Evolutionary conservation across 805 yeast species (phyloP), one percentile per base, ranked within the genome.

Genomic region (Metschnikowia drakensbergensis): DNA sequence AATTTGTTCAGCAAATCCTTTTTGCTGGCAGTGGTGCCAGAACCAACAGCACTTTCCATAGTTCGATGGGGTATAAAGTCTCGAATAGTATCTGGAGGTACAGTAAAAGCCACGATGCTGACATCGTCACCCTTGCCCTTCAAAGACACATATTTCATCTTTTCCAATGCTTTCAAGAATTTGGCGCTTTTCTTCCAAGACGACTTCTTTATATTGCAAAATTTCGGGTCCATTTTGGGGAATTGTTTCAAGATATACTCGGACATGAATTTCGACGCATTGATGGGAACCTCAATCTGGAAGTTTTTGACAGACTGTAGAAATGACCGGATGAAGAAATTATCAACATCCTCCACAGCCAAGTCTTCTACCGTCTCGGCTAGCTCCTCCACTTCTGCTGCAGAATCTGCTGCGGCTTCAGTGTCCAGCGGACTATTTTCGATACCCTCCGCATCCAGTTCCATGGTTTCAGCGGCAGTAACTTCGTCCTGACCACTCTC

Each of bases 111-210:
- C 27, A 41, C 42, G 22, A 92, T 71, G 0, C 78, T 75, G 27
- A 90, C 68, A 58, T 87, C 95, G 50, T 91, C 97, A 34, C 84
- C 94, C 59, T 88, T 87, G 6, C 96, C 97, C 56, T 90, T 88
- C 26, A 84, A 63, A 48, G 81, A 82, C 23, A 94, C 52, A 47
- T 83, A 79, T 1, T 81, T 81, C 38, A 76, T 74, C 62, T 89
- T 92, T 55, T 88, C 96, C 83, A 91, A 88, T 5, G 86, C 83
- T 61, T 89, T 92, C 47, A 92, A 68, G 59, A 84, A 89, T 63
- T 90, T 91, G 10, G 90, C 78, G 3, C 92, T 81, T 61, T 92
- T 92, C 65, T 87, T 90, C 96, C 96, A 92, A 3, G 90, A 80
- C 0, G 96, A 83, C 60, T 82, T 85, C 65, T 90, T 91, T 50